Base-by-base conservation (phyloP, 495 filamentous ascomycete species). In the Pyrenopolyporus hunteri region DNA sequence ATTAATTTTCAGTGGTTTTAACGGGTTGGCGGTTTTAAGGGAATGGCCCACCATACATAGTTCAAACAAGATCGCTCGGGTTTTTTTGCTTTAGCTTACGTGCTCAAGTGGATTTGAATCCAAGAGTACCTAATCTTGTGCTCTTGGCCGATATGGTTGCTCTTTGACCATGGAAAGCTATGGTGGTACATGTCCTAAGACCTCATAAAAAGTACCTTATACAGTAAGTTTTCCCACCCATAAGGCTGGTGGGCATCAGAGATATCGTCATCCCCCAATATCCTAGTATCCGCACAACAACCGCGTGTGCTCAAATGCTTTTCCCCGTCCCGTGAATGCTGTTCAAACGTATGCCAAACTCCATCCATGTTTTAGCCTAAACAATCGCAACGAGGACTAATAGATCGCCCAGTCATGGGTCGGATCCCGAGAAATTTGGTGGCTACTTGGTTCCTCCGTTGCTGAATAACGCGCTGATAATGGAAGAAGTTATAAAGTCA, bases 381-480 rank as follows among this genome's bases (percentile, higher is more conserved):
- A 17, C 42, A 26, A 39, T 35, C 39, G 35, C 26, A 19, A 23
- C 33, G 20, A 10, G 14, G 39, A 32, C 40, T 17, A 13, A 28
- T 32, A 17, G 50, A 36, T 28, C 11, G 26, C 37, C 20, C 8
- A 13, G 10, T 25, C 26, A 48, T 37, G 10, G 49, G 33, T 11
- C 4, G 4, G n/a, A 13, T 17, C 33, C 28, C 3, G n/a, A 11
- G 13, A 45, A 22, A n/a, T n/a, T 35, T 19, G n/a, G 11, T 49
- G 26, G 20, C 20, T 20, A 13, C 16, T 13, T 43, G 19, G 9
- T 56, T 33, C 13, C 8, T 57, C 42, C 36, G 20, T 46, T 45
- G 51, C 22, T 57, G 49, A 56, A 48, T 47, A 39, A 59, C 58
- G 68, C 59, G 45, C n/a, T 62, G 33, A 63, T 45, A 31, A 48